phyloP scores from a whole-genome alignment of 768 basidiomycete species.

The Agaricus subrufescens region DNA sequence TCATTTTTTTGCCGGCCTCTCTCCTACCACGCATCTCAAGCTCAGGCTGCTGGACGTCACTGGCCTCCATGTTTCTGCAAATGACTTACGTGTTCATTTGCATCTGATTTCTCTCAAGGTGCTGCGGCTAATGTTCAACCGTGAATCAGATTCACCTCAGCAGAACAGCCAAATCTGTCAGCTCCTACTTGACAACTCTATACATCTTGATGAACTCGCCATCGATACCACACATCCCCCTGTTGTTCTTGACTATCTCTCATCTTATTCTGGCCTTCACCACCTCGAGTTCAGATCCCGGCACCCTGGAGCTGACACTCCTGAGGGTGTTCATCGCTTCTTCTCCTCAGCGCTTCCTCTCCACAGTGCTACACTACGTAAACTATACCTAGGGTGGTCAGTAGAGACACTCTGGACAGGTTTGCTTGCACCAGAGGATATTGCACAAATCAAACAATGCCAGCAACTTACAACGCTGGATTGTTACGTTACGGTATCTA shows the following conservation, averaged over 20 bases:
- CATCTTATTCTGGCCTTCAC: not conserved
- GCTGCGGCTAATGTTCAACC: not conserved
- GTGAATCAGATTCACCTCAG: not conserved
- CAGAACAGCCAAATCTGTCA: not conserved
- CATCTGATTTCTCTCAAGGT: not conserved
- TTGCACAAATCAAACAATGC: not conserved
- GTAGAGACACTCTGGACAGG: not conserved
- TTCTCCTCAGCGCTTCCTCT: not conserved
- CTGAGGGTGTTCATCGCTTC: not conserved
- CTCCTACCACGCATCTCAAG: not conserved
- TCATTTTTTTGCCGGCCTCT: not conserved
- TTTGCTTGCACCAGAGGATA: not conserved
- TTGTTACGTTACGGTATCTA: not conserved
- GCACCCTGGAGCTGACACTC: not conserved
- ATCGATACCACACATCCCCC: not conserved
- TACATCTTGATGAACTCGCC: not conserved
- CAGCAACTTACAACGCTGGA: not conserved
- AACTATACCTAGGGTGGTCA: not conserved
- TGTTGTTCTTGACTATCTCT: not conserved
- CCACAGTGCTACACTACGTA: not conserved
- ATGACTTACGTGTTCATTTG: not conserved
- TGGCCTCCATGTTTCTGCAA: not conserved
- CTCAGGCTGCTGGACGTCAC: not conserved
- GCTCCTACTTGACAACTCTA: not conserved
- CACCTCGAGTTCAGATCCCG: not conserved